Base-by-base conservation (phyloP, 1,284 basidiomycete species). In the Tremellales sp. region DNA sequence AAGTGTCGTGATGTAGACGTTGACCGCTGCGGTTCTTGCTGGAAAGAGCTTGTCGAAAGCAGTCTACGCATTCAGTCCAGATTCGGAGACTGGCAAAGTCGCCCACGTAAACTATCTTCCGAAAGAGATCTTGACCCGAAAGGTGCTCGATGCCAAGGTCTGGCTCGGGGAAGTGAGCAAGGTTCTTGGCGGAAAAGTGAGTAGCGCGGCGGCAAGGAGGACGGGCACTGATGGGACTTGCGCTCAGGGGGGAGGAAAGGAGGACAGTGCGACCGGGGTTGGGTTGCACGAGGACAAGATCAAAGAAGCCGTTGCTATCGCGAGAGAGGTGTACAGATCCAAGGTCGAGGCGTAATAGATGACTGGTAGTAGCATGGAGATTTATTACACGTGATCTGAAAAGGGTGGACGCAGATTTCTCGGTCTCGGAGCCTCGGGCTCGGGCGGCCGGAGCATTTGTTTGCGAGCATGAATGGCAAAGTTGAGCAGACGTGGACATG, bases 21-120 rank as follows among this genome's bases (percentile, higher is more conserved):
- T 62, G 38, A 79, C 79, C 35, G 79, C 88, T 19, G 79, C 86
- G n/a, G 72, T 79, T 14, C 81, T 87, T 55, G 84, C 82, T 31
- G 65, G 56, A 38, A 90, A 84, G 75, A 84, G 87, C 64, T 77
- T 88, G 14, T 78, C 77, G 47, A 97, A 93, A 73, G 81, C 87
- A 3, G 79, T 87, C 19, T 98, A 97, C 73, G 81, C 95, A 21
- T 88, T 98, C 77, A 88, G 84, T 62, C 76, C 81, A 16, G 87
- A 94, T 60, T 46, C 63, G 1, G 79, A 81, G 50, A 77, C 76
- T 27, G 79, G 78, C 52, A 94, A 89, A 71, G 84, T 97, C 49
- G 83, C 85, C 1, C 93, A 97, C 68, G 84, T 85, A 48, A 97
- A 97, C 74, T 85, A 79, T 63, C 79, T 97, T 37, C 83, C 93